A percentile compares a stretch with the other conserved stretches of the same genome.
phyloP scores from a whole-genome alignment of 2,329 filamentous ascomycete genomes.

The Cytospora chrysosperma region DNA sequence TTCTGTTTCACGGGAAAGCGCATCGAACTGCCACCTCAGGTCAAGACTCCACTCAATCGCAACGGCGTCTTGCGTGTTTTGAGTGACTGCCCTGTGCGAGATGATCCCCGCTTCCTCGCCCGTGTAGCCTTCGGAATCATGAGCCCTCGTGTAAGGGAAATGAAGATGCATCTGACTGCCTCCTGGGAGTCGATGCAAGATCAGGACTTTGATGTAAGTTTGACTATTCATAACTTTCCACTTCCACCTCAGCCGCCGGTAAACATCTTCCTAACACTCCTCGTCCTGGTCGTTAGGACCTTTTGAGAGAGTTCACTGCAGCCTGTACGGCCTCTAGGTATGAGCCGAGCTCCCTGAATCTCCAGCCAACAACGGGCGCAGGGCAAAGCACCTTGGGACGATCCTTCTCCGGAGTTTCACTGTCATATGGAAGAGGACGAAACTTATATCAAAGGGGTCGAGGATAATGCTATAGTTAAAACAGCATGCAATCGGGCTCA shows the following conservation, averaged over 20 bases:
- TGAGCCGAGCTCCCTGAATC: not conserved
- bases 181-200: constrained; percentile 55
- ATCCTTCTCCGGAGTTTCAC: not conserved
- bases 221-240: too few species aligned
- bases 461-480: not conserved
- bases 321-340: constrained; percentile 13
- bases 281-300: not conserved
- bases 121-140: constrained; percentile 61
- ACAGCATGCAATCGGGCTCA: too few species aligned
- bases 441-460: not conserved
- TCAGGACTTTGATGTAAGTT: constrained; percentile 50
- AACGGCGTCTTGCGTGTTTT: constrained; percentile 45
- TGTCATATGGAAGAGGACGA: not conserved
- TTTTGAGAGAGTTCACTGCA: constrained; percentile 15
- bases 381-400: not conserved
- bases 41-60: constrained; percentile 39
- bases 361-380: not conserved
- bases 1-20: constrained; percentile 42
- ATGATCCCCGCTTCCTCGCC: constrained; percentile 60
- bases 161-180: constrained; percentile 45
- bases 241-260: too few species aligned
- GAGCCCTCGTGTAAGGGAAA: constrained; percentile 51
- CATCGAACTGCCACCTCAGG: constrained; percentile 40
- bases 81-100: constrained; percentile 42
- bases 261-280: not conserved